Base-by-base conservation (phyloP, 345 rosid genomes). In the Zanthoxylum bungeanum region DNA sequence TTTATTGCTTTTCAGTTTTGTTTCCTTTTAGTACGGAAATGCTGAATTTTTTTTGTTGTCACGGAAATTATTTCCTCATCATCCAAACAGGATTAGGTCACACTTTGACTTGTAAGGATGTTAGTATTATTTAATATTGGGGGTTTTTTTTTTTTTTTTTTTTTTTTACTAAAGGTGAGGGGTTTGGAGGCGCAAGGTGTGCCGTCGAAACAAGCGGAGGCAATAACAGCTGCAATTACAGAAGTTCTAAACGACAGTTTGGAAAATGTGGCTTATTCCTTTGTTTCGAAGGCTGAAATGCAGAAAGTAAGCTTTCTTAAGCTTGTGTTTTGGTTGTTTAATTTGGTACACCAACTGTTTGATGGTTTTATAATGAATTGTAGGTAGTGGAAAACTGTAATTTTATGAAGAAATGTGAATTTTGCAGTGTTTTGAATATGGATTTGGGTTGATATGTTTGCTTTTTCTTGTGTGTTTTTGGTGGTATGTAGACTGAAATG, bases 191-290 rank as follows among this genome's bases (percentile, higher is more conserved):
- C 92, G 0, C 88, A 91, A 76, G 97, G 92, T 10, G 87, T 96
- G 46, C 98, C 99, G 4, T 83, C 97, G 0, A 93, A 91, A 80
- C 98, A 96, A 68, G 98, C 97, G 5, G 97, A 93, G 80, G 97
- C 98, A 0, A 92, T 96, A 62, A 93, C 97, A 4, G 81, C 92
- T 3, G 93, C 98, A 0, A 88, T 96, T 3, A 93, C 89, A 1
- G 89, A 93, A 78, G 98, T 96, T 50, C 80, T 96, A 76, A 89
- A 91, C 60, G 97, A 91, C 49, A 93, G 98, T 60, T 83, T 96
- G 81, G 99, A 96, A 64, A 96, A 91, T 85, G 93, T 96, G 1
- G 75, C 93, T 0, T 85, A 89, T 67, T 91, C 93, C 52, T 88
- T 88, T 42, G 97, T 91, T 73, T 87, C 97, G 0, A 89, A 89